Base-by-base conservation (phyloP, 2,329 filamentous ascomycete genomes). In the Colletotrichum brevisporum region DNA sequence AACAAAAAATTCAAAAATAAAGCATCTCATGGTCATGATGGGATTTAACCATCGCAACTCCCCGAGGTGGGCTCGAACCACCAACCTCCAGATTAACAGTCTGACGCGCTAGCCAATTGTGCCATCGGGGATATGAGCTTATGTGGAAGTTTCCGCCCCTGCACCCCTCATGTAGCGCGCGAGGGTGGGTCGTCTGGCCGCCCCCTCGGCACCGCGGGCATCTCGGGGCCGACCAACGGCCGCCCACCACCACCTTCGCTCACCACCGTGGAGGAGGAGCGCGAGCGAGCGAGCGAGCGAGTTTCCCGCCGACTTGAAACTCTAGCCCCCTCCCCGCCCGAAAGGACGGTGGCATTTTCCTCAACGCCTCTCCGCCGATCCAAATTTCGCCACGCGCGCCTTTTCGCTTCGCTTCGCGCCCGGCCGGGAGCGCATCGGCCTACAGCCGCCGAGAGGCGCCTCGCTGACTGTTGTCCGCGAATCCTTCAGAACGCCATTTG, bases 81-180 rank as follows among this genome's bases (percentile, higher is more conserved):
- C 66, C 66, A 69, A 66, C 66, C 66, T 69, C 66, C 66, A 69
- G 66, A 69, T 69, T 69, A 69, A 69, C 66, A 69, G 66, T 69
- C 66, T 69, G 66, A 69, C 66, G 66, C 66, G 66, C 66, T 69
- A 69, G 66, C 66, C 66, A 69, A 69, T 69, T 69, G 66, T 69
- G 62, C 67, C 62, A 69, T 69, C 66, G 61, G 66, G 66, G 66
- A 69, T 56, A 36, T 67, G 64, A 53, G 60, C 61, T 60, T 1
- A 1, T 45, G n/a, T 5, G 18, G 15, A 1, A 43, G 41, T 5
- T n/a, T 2, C 4, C 1, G 5, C 16, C 2, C 5, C 41, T 15
- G 6, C 6, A n/a, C 13, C 10, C 2, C 1, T 5, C 2, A 43
- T 15, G 41, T 43, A 43, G 10, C 41, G 15, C 31, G 31, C 8